These are phyloP conservation scores for Rubia occidens DNA, from an alignment of 305 asterid species.

Conservation along the genomic window DNA sequence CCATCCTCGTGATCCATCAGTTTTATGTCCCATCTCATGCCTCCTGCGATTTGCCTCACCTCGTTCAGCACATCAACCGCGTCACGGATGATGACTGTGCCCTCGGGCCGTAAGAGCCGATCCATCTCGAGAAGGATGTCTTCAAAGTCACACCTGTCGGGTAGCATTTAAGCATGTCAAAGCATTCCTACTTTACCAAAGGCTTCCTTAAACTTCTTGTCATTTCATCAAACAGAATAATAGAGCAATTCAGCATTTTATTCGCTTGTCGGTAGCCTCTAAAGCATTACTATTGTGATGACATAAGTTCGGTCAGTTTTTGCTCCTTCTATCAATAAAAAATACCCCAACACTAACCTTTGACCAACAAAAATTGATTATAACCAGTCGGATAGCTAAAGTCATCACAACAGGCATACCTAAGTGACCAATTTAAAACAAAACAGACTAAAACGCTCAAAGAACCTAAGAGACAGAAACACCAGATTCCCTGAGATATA, in stretches of 20 bases:
- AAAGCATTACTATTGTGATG: neutral
- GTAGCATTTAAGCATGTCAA: too few relatives aligned
- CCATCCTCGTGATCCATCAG: slow-evolving; percentile 85
- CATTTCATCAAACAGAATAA: slow-evolving; percentile 3
- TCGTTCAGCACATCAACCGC: slow-evolving; percentile 65
- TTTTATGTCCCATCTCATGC: slow-evolving; percentile 76
- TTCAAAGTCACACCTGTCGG: slow-evolving; percentile 61
- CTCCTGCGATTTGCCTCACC: slow-evolving; percentile 56
- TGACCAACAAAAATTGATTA: neutral
- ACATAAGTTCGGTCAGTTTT: neutral
- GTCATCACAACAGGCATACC: neutral
- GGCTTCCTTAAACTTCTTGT: neutral
- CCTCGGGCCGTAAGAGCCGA: slow-evolving; percentile 78
- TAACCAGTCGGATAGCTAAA: neutral
- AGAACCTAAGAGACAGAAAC: neutral
- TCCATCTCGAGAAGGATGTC: slow-evolving; percentile 89
- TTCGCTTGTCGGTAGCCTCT: neutral
- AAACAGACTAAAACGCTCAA: neutral
- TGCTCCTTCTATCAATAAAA: neutral
- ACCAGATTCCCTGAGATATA: neutral
- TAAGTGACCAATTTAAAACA: neutral
- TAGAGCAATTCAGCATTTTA: neutral
- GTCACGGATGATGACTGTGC: slow-evolving; percentile 56
- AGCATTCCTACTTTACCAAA: neutral
- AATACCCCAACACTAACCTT: neutral